Base-by-base conservation (phyloP, 495 filamentous ascomycete species). In the Aspergillus funiculosus region DNA sequence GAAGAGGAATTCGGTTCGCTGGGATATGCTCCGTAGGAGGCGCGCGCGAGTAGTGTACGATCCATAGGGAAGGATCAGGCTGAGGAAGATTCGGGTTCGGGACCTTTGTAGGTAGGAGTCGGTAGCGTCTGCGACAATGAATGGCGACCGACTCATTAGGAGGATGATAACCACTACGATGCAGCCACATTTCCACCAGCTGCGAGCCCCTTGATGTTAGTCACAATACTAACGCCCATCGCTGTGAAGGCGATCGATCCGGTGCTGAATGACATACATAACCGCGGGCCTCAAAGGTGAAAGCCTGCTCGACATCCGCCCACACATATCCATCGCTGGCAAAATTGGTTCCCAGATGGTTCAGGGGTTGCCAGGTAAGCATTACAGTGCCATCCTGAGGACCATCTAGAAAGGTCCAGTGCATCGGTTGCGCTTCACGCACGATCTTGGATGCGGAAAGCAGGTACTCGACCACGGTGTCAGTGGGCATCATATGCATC, bases 281-380 rank as follows among this genome's bases (percentile, higher is more conserved):
- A 37, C 89, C 89, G 51, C 81, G 80, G 52, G 81, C 66, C 48
- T 89, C 81, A 37, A 85, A 78, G 30, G 74, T 76, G 44, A 79
- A 85, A 11, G 75, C 80, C 39, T 80, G 71, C 64, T 97, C 91
- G 10, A 76, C 71, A 53, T 87, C 83, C 4, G 81, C 78, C 91
- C 91, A 98, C 37, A 95, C 69, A 58, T 87, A 91, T 10, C 92
- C 92, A 75, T 98, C 91, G 47, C 82, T 94, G 15, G 92, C 81
- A 55, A 86, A 90, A 37, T 79, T 79, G 3, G 73, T 74, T 13
- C 78, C 79, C 40, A 87, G 67, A 40, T 79, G 74, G 15, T 73
- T 67, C 6, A 79, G 68, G 1, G 90, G 86, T 60, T 94, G 88
- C 91, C 90, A 96, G 27, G 82, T 84, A 17, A 96, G 73, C 59